Base-by-base conservation (phyloP, 495 filamentous ascomycete species). In the Penicillium antarcticum region DNA sequence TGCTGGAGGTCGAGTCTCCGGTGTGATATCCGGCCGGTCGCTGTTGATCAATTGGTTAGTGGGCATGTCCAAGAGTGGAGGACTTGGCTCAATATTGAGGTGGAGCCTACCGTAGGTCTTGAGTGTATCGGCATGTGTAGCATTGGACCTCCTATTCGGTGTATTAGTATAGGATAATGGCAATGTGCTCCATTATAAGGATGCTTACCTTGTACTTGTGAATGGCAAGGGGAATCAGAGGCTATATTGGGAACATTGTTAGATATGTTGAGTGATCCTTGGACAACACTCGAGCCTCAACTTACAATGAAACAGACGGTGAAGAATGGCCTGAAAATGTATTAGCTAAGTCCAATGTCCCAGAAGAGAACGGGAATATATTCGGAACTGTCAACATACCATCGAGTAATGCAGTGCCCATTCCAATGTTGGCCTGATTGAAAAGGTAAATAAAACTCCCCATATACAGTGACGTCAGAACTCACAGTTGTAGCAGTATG, bases 251-350 rank as follows among this genome's bases (percentile, higher is more conserved):
- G 33, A 13, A 34, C 21, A 45, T 26, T 29, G 49, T 57, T 45
- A 57, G 50, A 42, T 44, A 42, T 44, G 14, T 52, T 45, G 13
- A 42, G 3, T 29, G 9, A 26, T 14, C n/a, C 14, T 34, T 16
- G 53, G 16, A 32, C 9, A 11, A 23, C 13, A 12, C 48, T 14
- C 24, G 21, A 26, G 40, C 10, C 52, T 35, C 34, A 31, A 51
- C 75, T 52, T 71, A 80, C 77, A 55, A 81, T 39, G 44, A 81
- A 81, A 63, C 78, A 81, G 39, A 81, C 48, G 23, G 78, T 81
- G 44, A 81, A 78, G 55, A 72, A 81, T 1, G 74, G 72, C 78
- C 76, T 79, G 42, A 8, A 23, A 18, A 39, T 26, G 14, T 38
- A 51, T 63, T 56, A 66, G 60, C 55, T 38, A 37, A 10, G 38